Percentiles rank a stretch among this genome's conserved stretches.
phyloP scores from a whole-genome alignment of 202 grass and related monocot species.

The Panicum hallii region DNA sequence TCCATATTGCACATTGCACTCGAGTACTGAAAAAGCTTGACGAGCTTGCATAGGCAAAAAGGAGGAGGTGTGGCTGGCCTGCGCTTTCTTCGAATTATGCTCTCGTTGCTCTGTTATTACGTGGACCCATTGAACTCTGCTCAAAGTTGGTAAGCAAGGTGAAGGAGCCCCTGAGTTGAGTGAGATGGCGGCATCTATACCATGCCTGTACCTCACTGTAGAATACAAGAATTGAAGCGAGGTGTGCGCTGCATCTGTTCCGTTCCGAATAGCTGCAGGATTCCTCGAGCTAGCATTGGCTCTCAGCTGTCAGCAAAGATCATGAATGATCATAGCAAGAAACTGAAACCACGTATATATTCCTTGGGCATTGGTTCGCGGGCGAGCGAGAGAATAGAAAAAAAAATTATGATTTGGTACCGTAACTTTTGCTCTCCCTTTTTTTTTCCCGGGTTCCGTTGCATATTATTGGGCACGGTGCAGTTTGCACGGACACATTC shows the following conservation, averaged over 20 bases:
- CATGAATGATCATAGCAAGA: conserved; percentile 29
- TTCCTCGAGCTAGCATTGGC: conserved; percentile 38
- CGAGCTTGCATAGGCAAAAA: conserved; percentile 18
- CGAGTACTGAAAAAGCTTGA: conserved; percentile 43
- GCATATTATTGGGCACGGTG: not conserved
- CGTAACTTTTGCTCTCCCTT: conserved; percentile 37
- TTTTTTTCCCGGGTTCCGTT: not conserved
- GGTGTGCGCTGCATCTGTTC: conserved; percentile 50
- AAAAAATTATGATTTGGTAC: not conserved
- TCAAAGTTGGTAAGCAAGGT: conserved; percentile 34
- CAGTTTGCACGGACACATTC: conserved; percentile 40
- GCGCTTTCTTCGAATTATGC: conserved; percentile 30
- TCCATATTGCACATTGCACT: not conserved
- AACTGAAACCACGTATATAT: conserved; percentile 47
- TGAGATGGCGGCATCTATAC: conserved; percentile 41
- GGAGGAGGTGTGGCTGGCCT: not conserved
- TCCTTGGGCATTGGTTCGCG: conserved; percentile 47
- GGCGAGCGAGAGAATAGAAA: not conserved
- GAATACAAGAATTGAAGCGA: not conserved
- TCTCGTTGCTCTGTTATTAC: conserved; percentile 15
- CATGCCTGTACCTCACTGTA: conserved; percentile 15
- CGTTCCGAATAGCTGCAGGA: conserved; percentile 34
- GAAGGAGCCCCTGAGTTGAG: not conserved
- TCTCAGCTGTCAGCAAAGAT: conserved; percentile 49
- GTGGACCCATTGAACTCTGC: conserved; percentile 35